phyloP scores from a whole-genome alignment of 305 asterid species.

The Rubia tinctorum region DNA sequence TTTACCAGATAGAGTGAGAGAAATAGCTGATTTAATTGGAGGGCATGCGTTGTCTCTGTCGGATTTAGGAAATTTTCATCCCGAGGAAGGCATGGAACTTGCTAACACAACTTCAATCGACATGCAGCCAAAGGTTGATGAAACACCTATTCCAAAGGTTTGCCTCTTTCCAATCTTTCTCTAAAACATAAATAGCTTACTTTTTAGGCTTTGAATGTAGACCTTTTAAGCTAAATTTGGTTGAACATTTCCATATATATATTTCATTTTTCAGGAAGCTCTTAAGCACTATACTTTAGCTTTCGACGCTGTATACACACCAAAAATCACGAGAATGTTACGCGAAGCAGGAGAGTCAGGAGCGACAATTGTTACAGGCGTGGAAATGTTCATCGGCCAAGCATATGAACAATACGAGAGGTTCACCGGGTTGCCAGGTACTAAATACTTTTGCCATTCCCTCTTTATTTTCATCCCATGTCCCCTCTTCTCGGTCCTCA shows the following conservation, averaged over 20 bases:
- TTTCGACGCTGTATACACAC: slow-evolving; percentile 91
- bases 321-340: slow-evolving; percentile 76
- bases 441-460: neutral
- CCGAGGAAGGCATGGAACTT: slow-evolving; percentile 87
- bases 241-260: neutral
- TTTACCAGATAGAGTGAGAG: slow-evolving; percentile 72
- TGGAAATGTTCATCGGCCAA: slow-evolving; percentile 89
- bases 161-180: slow-evolving; percentile 9
- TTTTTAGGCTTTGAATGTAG: too few relatives aligned
- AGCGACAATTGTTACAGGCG: slow-evolving; percentile 74
- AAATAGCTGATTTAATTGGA: slow-evolving; percentile 72
- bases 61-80: slow-evolving; percentile 62
- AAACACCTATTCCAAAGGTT: slow-evolving; percentile 92
- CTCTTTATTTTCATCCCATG: slow-evolving; percentile 9
- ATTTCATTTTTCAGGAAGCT: slow-evolving; percentile 59
- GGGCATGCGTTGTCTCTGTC: slow-evolving; percentile 77
- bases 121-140: slow-evolving; percentile 91
- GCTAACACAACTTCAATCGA: slow-evolving; percentile 95
- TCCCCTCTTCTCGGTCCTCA: neutral
- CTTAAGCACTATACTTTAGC: slow-evolving; percentile 64
- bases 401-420: slow-evolving; percentile 90
- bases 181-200: neutral
- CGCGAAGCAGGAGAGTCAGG: slow-evolving; percentile 80
- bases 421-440: slow-evolving; percentile 93
- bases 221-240: too few relatives aligned